These are phyloP conservation scores for Leishmania amazonensis DNA, from an alignment of 208 protist species.

Conservation along the genomic window DNA sequence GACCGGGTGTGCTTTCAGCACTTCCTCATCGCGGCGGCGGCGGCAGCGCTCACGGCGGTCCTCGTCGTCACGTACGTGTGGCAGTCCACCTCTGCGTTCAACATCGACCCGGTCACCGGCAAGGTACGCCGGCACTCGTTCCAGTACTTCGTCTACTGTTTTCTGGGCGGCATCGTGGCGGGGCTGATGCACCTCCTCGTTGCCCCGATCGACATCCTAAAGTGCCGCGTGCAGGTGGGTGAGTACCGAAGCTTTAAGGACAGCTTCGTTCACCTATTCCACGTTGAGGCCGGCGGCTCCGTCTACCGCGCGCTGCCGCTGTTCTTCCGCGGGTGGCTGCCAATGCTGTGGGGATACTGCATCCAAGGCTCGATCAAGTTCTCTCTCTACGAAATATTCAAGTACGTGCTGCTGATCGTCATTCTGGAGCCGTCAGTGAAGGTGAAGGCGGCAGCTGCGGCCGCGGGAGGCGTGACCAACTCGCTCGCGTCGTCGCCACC, in stretches of 20 bases:
- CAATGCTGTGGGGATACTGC: slow-evolving; percentile 66
- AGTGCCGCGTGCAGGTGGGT: slow-evolving; percentile 87
- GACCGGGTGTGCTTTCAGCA: slow-evolving; percentile 21
- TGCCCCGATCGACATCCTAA: slow-evolving; percentile 77
- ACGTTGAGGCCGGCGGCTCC: slow-evolving; percentile 32
- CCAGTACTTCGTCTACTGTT: slow-evolving; percentile 70
- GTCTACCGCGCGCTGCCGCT: slow-evolving; percentile 34
- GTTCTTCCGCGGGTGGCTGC: slow-evolving; percentile 67
- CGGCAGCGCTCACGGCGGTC: not conserved
- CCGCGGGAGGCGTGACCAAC: not conserved
- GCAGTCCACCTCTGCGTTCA: slow-evolving; percentile 4
- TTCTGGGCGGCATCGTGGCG: slow-evolving; percentile 57
- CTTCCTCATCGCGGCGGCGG: not conserved
- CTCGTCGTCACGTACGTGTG: slow-evolving; percentile 19
- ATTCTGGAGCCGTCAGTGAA: not conserved
- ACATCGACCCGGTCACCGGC: slow-evolving; percentile 26
- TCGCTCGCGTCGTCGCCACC: too few species aligned
- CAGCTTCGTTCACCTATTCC: slow-evolving; percentile 43
- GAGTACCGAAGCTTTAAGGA: slow-evolving; percentile 50
- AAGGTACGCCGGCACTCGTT: slow-evolving; percentile 36
- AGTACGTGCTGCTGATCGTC: slow-evolving; percentile 44
- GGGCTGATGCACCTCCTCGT: slow-evolving; percentile 70
- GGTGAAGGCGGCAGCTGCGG: not conserved
- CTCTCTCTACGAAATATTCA: slow-evolving; percentile 80
- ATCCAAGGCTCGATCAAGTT: slow-evolving; percentile 73